A percentile compares a stretch with the other conserved stretches of the same genome.
Conservation (phyloP, 2,329 filamentous ascomycete species). For the Periconia macrospinosa region DNA sequence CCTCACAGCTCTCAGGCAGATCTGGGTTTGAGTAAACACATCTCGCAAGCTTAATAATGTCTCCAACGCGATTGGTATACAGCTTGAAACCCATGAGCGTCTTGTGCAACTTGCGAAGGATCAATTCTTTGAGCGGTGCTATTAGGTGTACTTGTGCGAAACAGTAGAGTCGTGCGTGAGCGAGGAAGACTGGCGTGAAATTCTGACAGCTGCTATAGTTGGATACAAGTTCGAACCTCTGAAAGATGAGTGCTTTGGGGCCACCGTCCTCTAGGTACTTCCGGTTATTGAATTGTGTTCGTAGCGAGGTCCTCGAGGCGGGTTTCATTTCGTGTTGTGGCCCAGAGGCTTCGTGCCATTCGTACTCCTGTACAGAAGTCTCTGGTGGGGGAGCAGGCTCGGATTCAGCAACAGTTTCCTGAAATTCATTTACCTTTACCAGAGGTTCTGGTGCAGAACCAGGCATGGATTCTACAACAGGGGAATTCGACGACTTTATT, state of each 20-base stretch:
- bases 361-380: too few species aligned
- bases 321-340: constrained; percentile 7
- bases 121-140: constrained; percentile 21
- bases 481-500: too few species aligned
- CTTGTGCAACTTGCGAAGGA: constrained; percentile 31
- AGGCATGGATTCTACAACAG: too few species aligned
- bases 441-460: too few species aligned
- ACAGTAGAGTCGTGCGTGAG: constrained; percentile 32
- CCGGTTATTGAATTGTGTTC: constrained; percentile 16
- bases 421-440: constrained; percentile 10
- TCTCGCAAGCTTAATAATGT: constrained; percentile 26
- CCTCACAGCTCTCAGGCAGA: constrained; percentile 8
- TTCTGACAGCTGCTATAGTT: constrained; percentile 13
- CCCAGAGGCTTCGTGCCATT: too few species aligned
- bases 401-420: constrained; percentile 1
- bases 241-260: constrained; percentile 3
- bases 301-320: constrained; percentile 16
- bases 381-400: neutral
- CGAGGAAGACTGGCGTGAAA: constrained; percentile 27
- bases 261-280: constrained; percentile 2
- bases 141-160: constrained; percentile 28
- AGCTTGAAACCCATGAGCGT: constrained; percentile 27
- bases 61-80: constrained; percentile 19
- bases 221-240: neutral
- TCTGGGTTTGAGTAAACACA: constrained; percentile 19